Conservation (phyloP, 495 filamentous ascomycete genomes). For the Cladorrhinum samala region DNA sequence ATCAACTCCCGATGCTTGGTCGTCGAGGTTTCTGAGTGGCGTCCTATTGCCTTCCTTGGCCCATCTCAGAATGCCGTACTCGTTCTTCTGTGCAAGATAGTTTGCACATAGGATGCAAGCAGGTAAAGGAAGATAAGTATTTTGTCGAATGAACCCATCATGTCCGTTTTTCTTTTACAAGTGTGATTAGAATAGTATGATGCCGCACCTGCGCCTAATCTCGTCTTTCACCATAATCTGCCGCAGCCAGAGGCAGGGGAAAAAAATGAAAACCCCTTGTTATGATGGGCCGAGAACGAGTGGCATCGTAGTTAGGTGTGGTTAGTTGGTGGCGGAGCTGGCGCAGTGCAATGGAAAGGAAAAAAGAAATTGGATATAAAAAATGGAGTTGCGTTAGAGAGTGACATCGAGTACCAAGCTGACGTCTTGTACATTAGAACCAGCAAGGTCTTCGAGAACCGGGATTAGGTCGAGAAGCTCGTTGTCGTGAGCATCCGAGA, state of each 20-base stretch:
- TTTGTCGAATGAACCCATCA: neutral
- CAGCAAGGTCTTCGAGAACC: conserved; percentile 94
- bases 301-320: neutral
- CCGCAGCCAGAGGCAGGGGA: neutral
- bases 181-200: neutral
- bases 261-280: conserved; percentile 42
- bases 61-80: too few relatives aligned
- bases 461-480: conserved; percentile 97
- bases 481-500: conserved; percentile 99
- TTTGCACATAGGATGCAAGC: neutral
- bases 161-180: neutral
- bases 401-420: conserved; percentile 96
- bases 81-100: neutral
- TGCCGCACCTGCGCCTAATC: neutral
- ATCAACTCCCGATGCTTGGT: too few relatives aligned
- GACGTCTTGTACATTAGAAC: conserved; percentile 82
- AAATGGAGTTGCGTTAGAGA: conserved; percentile 52
- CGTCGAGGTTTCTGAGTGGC: too few relatives aligned
- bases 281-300: conserved; percentile 32
- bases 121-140: too few relatives aligned
- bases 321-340: conserved; percentile 2
- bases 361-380: conserved; percentile 22
- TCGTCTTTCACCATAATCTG: too few relatives aligned
- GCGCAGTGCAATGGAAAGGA: conserved; percentile 15
- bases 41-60: too few relatives aligned